phyloP scores from a whole-genome alignment of 2,329 filamentous ascomycete species.

The Didymella lethalis region DNA sequence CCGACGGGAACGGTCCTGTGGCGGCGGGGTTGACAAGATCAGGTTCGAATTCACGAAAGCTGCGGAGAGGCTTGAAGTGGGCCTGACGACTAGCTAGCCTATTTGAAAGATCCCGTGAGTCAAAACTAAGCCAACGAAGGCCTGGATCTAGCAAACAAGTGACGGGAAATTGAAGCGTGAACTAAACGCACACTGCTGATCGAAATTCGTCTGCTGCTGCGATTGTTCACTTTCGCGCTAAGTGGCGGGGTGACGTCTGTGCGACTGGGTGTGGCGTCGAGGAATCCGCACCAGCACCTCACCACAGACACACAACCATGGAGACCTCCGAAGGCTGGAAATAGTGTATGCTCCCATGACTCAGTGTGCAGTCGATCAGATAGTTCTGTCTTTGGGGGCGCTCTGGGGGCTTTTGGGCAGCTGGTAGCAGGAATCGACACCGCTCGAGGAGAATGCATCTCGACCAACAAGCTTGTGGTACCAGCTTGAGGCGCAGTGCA shows the following conservation, averaged over 20 bases:
- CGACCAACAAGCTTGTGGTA: too few relatives aligned
- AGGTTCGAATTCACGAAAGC: constrained; percentile 19
- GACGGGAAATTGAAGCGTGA: constrained; percentile 26
- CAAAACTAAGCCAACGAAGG: constrained; percentile 36
- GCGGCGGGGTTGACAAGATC: constrained; percentile 27
- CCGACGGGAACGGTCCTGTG: constrained; percentile 9
- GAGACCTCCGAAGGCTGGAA: too few relatives aligned
- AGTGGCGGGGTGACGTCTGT: constrained; percentile 14
- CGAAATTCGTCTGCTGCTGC: constrained; percentile 34
- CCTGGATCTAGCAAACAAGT: constrained; percentile 35
- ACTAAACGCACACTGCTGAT: constrained; percentile 40
- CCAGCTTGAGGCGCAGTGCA: too few relatives aligned
- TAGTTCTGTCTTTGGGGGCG: too few relatives aligned
- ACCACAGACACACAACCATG: background rate
- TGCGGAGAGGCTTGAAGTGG: constrained; percentile 14
- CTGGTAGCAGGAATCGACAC: too few relatives aligned
- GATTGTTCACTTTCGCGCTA: constrained; percentile 17
- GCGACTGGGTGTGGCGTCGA: background rate
- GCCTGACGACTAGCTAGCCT: constrained; percentile 19
- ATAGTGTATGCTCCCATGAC: too few relatives aligned
- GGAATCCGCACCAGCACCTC: background rate
- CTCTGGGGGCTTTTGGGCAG: too few relatives aligned
- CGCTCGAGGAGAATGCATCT: too few relatives aligned
- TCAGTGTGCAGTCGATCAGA: too few relatives aligned
- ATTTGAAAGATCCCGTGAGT: constrained; percentile 30